These are phyloP conservation scores for Phyllosticta citrichinensis DNA, from an alignment of 2,329 filamentous ascomycete genomes.

Conservation along the genomic window DNA sequence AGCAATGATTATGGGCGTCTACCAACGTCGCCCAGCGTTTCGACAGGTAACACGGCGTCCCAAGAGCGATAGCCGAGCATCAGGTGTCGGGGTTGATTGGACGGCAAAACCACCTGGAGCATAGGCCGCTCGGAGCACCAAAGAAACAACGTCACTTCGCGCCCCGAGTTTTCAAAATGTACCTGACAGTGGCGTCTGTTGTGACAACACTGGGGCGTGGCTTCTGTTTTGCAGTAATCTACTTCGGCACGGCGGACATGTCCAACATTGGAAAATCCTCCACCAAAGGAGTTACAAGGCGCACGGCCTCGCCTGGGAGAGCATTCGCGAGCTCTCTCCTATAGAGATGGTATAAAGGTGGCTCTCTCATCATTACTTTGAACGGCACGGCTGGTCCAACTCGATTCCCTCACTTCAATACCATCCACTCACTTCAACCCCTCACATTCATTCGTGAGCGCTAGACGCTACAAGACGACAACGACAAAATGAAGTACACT, in stretches of 20 bases:
- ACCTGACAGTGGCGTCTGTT: neutral
- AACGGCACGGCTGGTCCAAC: constrained; percentile 9
- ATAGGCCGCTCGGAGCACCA: constrained; percentile 1
- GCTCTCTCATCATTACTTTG: neutral
- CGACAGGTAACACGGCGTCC: constrained; percentile 2
- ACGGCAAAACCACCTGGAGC: neutral
- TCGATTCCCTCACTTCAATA: neutral
- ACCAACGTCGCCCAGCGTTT: neutral
- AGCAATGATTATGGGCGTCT: neutral
- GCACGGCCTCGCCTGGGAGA: neutral
- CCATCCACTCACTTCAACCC: constrained; percentile 7
- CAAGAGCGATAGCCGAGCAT: neutral
- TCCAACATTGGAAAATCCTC: neutral
- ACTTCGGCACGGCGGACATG: constrained; percentile 1
- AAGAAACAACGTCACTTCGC: neutral
- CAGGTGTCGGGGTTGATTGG: neutral
- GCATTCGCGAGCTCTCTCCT: neutral
- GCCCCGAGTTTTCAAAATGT: constrained; percentile 1
- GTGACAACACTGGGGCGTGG: constrained; percentile 5
- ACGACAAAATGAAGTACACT: constrained; percentile 14
- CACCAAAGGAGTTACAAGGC: neutral
- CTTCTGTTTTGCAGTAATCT: constrained; percentile 5
- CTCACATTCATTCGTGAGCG: constrained; percentile 4
- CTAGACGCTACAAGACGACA: constrained; percentile 3
- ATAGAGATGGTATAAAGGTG: constrained; percentile 3